phyloP scores from a whole-genome alignment of 139 green algal genomes.

The Volvox reticuliferus region DNA sequence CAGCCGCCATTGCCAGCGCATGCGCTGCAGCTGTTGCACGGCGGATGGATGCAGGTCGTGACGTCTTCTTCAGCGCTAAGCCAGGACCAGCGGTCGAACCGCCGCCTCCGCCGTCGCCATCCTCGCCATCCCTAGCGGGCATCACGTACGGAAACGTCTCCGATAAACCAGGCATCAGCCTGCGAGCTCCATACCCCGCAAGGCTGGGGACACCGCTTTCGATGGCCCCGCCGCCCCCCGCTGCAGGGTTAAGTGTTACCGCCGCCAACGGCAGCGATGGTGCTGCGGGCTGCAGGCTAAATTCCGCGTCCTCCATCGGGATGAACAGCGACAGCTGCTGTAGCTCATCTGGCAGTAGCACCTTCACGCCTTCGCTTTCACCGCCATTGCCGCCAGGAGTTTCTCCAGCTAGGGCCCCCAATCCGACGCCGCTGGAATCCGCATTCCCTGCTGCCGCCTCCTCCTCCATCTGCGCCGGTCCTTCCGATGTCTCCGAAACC shows the following conservation, averaged over 20 bases:
- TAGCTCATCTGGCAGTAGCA: background rate
- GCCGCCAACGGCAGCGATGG: background rate
- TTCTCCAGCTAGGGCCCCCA: background rate
- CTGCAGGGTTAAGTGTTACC: background rate
- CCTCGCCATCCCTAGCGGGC: background rate
- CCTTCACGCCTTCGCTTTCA: background rate
- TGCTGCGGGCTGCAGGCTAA: background rate
- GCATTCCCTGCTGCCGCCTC: background rate
- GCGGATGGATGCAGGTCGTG: background rate
- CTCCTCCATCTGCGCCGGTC: background rate
- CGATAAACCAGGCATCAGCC: background rate
- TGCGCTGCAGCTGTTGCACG: background rate
- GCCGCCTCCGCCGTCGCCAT: background rate
- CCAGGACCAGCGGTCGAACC: too few relatives aligned
- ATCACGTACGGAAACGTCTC: background rate
- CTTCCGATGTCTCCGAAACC: too few relatives aligned
- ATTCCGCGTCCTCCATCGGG: background rate
- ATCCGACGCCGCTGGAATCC: background rate
- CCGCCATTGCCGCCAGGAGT: too few relatives aligned
- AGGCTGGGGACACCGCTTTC: too few relatives aligned
- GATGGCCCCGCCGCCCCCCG: too few relatives aligned
- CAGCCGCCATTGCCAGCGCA: background rate
- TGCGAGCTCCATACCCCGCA: too few relatives aligned
- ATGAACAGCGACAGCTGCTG: background rate
- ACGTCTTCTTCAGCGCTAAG: background rate